Base-by-base conservation (phyloP, 116 monocot genomes). In the Cymodocea nodosa region DNA sequence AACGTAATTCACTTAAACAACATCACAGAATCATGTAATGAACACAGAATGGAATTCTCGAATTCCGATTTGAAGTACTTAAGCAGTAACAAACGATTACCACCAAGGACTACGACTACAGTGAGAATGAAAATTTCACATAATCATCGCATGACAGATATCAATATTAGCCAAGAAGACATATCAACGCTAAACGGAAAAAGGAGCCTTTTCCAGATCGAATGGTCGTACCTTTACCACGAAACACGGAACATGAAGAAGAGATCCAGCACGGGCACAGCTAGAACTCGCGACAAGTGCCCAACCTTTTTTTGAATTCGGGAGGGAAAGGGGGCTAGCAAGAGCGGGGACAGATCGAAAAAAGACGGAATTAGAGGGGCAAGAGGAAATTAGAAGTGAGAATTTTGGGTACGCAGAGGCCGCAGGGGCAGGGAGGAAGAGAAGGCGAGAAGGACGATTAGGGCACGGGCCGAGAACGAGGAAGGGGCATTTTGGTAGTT, bases 401-500 rank as follows among this genome's bases (percentile, higher is more conserved):
- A 39, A 7, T 16, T 18, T 12, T 36, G 35, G 62, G 62, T 11
- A 39, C 39, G 35, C 62, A 37, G 35, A 18, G 16, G 7, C 16
- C 36, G 62, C 44, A 65, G 65, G 15, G 25, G 51, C 20, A 50
- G 50, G 2, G 30, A 50, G 16, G 49, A 16, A 22, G 20, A 16
- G 37, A 22, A 48, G 37, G 22, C 15, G 50, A 64, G 50, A 37
- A 48, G 15, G 49, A 48, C 22, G 37, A 50, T 0, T 19, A 51
- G 24, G 23, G 16, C 23, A 50, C 50, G 50, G 51, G 22, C 4
- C 16, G 15, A 22, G 24, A 65, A 23, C 2, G 4, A 25, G 48
- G 65, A 25, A 50, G 65, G 65, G 65, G 50, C 23, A 65, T 65
- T 65, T 65, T 65, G 50, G 50, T 65, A 51, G 23, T 65, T 65